Evolutionary conservation across 192 early-diverging fungal genomes (phyloP).

Genomic region (Chytriomyces hyalinus): DNA sequence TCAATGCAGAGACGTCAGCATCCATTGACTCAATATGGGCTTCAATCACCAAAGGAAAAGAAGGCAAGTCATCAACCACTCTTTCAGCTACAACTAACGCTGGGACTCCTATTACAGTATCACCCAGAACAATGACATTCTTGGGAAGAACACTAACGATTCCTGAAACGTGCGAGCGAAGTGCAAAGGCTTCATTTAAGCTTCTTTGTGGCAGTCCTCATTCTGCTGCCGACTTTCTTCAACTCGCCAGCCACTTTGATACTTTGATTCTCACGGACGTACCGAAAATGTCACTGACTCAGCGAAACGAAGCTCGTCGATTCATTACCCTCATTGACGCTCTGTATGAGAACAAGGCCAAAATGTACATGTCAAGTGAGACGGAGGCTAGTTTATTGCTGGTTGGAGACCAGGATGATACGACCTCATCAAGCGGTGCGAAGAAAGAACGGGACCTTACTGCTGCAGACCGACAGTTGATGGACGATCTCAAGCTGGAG

Average conservation of each 20-base stretch:
- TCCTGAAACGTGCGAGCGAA: conserved; percentile 62
- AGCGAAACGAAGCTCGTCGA: conserved; percentile 86
- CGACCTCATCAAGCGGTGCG: conserved; percentile 8
- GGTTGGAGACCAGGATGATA: conserved; percentile 56
- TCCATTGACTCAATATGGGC: conserved; percentile 57
- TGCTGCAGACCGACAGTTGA: conserved; percentile 61
- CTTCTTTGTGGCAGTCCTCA: conserved; percentile 73
- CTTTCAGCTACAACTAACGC: neutral
- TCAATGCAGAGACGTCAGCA: conserved; percentile 52
- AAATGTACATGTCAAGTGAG: conserved; percentile 58
- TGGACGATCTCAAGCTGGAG: conserved; percentile 61
- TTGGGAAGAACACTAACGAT: conserved; percentile 76
- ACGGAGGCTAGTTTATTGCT: conserved; percentile 76
- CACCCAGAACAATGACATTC: conserved; percentile 65
- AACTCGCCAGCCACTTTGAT: conserved; percentile 75
- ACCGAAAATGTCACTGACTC: conserved; percentile 62
- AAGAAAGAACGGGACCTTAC: conserved; percentile 37
- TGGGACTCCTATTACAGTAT: neutral
- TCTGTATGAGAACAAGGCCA: conserved; percentile 80
- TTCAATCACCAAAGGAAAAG: conserved; percentile 35
- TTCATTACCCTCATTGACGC: conserved; percentile 95
- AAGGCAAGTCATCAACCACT: conserved; percentile 15
- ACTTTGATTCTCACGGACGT: conserved; percentile 75
- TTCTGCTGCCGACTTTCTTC: conserved; percentile 89
- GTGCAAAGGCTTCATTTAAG: conserved; percentile 77